These are phyloP conservation scores for Yarrowia yakushimensis DNA, from an alignment of 805 yeast genomes.

Conservation along the genomic window DNA sequence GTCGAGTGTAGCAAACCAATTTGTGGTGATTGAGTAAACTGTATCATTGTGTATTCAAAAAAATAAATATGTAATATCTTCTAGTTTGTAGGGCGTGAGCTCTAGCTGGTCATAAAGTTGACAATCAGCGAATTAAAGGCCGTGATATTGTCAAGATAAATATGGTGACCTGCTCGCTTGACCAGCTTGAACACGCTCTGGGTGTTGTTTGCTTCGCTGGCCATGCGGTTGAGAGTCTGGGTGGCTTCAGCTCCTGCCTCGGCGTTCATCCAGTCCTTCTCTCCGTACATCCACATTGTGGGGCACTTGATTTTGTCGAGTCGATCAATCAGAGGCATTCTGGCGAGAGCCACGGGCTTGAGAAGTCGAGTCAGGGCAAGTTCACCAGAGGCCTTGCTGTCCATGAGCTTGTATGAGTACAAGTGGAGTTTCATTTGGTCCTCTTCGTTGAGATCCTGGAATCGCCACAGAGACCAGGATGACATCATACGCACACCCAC, in stretches of 20 bases:
- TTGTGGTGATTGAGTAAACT: too few relatives aligned
- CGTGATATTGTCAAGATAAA: constrained; percentile 58
- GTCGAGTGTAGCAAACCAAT: too few relatives aligned
- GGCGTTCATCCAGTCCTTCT: constrained; percentile 62
- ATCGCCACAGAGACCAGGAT: constrained; percentile 82
- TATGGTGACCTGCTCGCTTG: constrained; percentile 64
- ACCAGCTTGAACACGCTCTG: constrained; percentile 39
- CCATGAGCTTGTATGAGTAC: constrained; percentile 79
- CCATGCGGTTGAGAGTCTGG: constrained; percentile 26
- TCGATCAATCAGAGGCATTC: constrained; percentile 60
- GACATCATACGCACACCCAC: constrained; percentile 55
- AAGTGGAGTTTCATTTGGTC: constrained; percentile 59
- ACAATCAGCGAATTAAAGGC: constrained; percentile 50
- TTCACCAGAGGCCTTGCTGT: constrained; percentile 85
- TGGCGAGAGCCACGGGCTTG: constrained; percentile 87
- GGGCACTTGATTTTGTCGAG: constrained; percentile 51
- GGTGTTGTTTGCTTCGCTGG: neutral
- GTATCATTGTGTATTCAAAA: neutral
- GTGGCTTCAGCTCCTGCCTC: constrained; percentile 41
- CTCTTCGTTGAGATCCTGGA: constrained; percentile 48
- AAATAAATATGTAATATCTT: too few relatives aligned
- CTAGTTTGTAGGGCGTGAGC: neutral
- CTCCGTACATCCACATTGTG: constrained; percentile 82
- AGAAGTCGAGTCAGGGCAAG: constrained; percentile 76
- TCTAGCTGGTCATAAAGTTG: constrained; percentile 38